These are phyloP conservation scores for Poterioochromonas sp. DNA, from an alignment of 352 stramenopile species.

Conservation along the genomic window DNA sequence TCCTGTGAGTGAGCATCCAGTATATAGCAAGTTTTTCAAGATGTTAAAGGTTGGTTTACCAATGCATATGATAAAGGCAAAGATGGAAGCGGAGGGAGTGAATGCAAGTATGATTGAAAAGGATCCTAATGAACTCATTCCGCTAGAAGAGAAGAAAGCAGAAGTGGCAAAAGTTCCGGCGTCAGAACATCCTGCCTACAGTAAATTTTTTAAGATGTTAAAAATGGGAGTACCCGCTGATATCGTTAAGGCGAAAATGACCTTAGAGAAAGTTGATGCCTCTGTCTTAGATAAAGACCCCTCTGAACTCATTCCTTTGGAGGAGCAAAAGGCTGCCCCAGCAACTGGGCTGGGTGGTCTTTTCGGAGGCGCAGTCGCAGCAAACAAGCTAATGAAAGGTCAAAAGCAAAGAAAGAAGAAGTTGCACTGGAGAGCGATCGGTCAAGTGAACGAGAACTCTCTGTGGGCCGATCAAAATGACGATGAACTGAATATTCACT, in stretches of 20 bases:
- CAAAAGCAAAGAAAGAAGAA: slow-evolving; percentile 59
- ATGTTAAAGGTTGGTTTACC: slow-evolving; percentile 80
- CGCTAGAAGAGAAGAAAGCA: background rate
- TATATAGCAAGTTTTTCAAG: slow-evolving; percentile 70
- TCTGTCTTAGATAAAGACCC: slow-evolving; percentile 57
- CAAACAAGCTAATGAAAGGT: too few species aligned
- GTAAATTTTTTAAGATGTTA: slow-evolving; percentile 56
- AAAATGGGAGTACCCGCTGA: slow-evolving; percentile 56
- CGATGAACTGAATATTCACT: background rate
- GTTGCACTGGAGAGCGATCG: slow-evolving; percentile 62
- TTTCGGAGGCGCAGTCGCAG: slow-evolving; percentile 65
- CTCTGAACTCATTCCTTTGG: slow-evolving; percentile 49
- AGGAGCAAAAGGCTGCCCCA: slow-evolving; percentile 7
- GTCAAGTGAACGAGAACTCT: slow-evolving; percentile 4
- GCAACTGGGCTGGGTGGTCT: slow-evolving; percentile 60
- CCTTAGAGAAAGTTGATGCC: slow-evolving; percentile 67
- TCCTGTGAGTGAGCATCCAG: slow-evolving; percentile 39
- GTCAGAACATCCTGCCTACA: slow-evolving; percentile 43
- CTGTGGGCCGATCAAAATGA: slow-evolving; percentile 38
- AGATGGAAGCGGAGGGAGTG: slow-evolving; percentile 52
- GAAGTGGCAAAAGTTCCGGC: slow-evolving; percentile 9
- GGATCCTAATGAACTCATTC: slow-evolving; percentile 39
- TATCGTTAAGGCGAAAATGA: slow-evolving; percentile 69
- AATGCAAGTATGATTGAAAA: slow-evolving; percentile 60
- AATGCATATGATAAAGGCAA: slow-evolving; percentile 56